Evolutionary conservation across 345 rosid genomes (phyloP).

Genomic region (Ailanthus altissimus): DNA sequence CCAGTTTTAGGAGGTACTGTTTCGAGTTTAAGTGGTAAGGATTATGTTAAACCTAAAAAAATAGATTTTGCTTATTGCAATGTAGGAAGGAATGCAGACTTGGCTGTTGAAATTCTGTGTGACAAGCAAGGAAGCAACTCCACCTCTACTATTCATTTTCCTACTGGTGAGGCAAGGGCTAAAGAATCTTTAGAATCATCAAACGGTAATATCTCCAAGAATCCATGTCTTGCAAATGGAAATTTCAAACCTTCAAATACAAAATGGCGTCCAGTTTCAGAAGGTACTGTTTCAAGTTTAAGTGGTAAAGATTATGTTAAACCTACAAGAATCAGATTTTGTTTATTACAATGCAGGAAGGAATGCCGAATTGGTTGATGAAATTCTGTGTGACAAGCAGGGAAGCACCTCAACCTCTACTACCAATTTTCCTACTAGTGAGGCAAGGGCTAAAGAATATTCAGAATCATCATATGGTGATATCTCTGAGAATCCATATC

Average conservation of each 20-base stretch:
- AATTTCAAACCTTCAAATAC: slow-evolving; percentile 35
- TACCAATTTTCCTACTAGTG: too few relatives aligned
- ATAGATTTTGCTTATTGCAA: slow-evolving; percentile 49
- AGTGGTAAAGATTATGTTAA: slow-evolving; percentile 46
- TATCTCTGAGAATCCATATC: too few relatives aligned
- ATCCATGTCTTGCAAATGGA: slow-evolving; percentile 28
- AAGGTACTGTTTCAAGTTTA: slow-evolving; percentile 53
- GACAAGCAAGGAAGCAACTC: slow-evolving; percentile 28
- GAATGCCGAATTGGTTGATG: too few relatives aligned
- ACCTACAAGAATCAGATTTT: too few relatives aligned
- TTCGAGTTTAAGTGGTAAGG: too few relatives aligned
- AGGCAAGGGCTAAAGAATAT: too few relatives aligned
- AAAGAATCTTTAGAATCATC: slow-evolving; percentile 25
- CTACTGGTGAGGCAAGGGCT: slow-evolving; percentile 19
- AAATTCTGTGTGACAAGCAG: too few relatives aligned
- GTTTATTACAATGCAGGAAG: too few relatives aligned
- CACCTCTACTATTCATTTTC: slow-evolving; percentile 20
- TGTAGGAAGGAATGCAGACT: slow-evolving; percentile 35
- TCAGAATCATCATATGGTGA: too few relatives aligned
- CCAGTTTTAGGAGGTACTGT: too few relatives aligned
- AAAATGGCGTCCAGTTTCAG: slow-evolving; percentile 47
- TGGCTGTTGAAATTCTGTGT: slow-evolving; percentile 44
- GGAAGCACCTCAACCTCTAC: too few relatives aligned
- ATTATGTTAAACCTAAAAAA: too few relatives aligned
- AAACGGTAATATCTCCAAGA: slow-evolving; percentile 13